Evolutionary conservation across 2,329 filamentous ascomycete species (phyloP).

Genomic region (Talaromyces islandicus): DNA sequence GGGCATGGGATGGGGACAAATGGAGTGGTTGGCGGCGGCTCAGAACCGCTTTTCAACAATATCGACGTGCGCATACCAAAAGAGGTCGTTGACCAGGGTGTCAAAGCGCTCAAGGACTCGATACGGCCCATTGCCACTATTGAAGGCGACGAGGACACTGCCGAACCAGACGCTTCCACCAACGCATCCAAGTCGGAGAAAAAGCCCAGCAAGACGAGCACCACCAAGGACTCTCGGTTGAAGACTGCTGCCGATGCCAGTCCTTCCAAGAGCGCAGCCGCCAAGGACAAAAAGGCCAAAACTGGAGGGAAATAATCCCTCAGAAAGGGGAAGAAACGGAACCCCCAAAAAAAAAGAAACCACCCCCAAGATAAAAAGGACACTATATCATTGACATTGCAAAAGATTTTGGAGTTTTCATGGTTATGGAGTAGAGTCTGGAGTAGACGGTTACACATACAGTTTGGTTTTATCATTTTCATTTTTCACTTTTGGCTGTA

Average conservation of each 20-base stretch:
- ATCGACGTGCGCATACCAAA: constrained; percentile 46
- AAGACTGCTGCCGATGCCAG: neutral
- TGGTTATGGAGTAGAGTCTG: neutral
- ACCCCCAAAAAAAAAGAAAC: neutral
- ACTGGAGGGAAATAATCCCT: neutral
- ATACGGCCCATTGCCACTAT: constrained; percentile 46
- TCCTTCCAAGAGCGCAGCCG: constrained; percentile 3
- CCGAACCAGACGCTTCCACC: constrained; percentile 9
- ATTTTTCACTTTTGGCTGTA: neutral
- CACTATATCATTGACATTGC: neutral
- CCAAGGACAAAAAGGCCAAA: constrained; percentile 11
- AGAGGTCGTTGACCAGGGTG: constrained; percentile 44
- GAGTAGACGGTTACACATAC: neutral
- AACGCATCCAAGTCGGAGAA: constrained; percentile 4
- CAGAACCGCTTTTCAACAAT: constrained; percentile 27
- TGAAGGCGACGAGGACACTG: constrained; percentile 29
- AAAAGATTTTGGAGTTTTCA: neutral
- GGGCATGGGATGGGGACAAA: constrained; percentile 18
- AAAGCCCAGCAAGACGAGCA: constrained; percentile 5
- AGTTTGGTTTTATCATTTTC: neutral
- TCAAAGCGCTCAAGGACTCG: constrained; percentile 46
- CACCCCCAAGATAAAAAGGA: neutral
- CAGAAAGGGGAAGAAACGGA: too few relatives aligned
- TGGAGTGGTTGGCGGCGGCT: constrained; percentile 9
- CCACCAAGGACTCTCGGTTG: neutral